Base-by-base conservation (phyloP, 305 asterid genomes). In the Fraxinus albicans region DNA sequence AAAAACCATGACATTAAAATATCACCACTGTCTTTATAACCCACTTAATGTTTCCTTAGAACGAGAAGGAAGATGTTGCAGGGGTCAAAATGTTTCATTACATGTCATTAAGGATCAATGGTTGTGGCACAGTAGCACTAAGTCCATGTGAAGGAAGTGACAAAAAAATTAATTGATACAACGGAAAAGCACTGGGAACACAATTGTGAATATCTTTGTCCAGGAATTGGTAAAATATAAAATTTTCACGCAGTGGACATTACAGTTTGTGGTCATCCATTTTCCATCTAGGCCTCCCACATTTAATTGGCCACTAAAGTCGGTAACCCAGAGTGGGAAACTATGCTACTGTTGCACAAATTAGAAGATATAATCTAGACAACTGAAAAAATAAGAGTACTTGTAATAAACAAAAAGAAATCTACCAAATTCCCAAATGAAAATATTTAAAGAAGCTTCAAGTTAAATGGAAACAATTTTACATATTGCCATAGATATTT, bases 241-340 rank as follows among this genome's bases (percentile, higher is more conserved):
- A 36, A 0, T 9, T 36, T 65, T 31, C 40, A 77, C 63, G 12
- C 17, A 80, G 75, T 60, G 34, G 31, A 50, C n/a, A 63, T 6
- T 60, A 21, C 31, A 23, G 25, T 8, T 63, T 27, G 76, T 74
- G 35, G 38, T 70, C 73, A 78, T 75, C 67, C 72, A 77, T 78
- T 4, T 53, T 60, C 31, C 55, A 33, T 74, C 29, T 38, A 21
- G 60, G 67, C 17, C 76, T 29, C 5, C 38, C n/a, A 76, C 12
- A 82, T 47, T n/a, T 67, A 27, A 35, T 36, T 53, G 50, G 77
- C 77, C 6, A 82, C 35, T 34, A 9, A 69, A 82, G 81, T 55
- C 10, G 53, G 36, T 78, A 78, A 77, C 36, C 31, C 19, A 80
- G 50, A 65, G 9, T 73, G 82, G 58, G 76, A 80, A 82, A 42